phyloP scores from a whole-genome alignment of 2,329 filamentous ascomycete species.

The Ceratocystis albifundus region DNA sequence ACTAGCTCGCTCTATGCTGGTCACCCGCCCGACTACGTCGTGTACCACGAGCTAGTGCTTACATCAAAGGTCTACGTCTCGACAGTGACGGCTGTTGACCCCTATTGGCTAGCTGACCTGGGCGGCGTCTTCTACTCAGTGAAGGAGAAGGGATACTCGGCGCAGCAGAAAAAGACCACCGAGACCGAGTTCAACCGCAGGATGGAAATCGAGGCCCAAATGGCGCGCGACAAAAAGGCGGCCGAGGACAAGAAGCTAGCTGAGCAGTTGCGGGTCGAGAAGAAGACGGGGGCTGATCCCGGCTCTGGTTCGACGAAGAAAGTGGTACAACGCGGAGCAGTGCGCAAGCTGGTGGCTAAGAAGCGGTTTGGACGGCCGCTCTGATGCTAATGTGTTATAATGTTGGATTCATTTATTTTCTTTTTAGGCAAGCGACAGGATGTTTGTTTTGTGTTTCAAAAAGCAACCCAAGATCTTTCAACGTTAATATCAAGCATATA shows the following conservation, averaged over 20 bases:
- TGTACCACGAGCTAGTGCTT: slow-evolving; percentile 95
- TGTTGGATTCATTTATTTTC: neutral
- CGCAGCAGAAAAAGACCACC: slow-evolving; percentile 70
- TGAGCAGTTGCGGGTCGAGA: slow-evolving; percentile 42
- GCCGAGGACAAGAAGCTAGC: slow-evolving; percentile 47
- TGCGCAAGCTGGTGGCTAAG: slow-evolving; percentile 37
- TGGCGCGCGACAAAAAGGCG: slow-evolving; percentile 69
- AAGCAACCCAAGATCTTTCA: neutral
- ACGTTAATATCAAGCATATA: neutral
- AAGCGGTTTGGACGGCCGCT: slow-evolving; percentile 24
- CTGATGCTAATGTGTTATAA: neutral
- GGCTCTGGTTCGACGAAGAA: slow-evolving; percentile 37
- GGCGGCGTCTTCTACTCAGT: slow-evolving; percentile 95
- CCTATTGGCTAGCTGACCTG: slow-evolving; percentile 91
- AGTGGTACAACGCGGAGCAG: slow-evolving; percentile 49
- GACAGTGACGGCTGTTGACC: slow-evolving; percentile 89
- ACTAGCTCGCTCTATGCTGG: slow-evolving; percentile 90
- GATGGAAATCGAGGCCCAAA: slow-evolving; percentile 86
- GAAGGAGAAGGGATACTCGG: slow-evolving; percentile 93
- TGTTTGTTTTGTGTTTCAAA: neutral
- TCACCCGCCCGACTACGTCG: slow-evolving; percentile 89
- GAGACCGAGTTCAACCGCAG: slow-evolving; percentile 86
- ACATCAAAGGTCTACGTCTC: slow-evolving; percentile 98
- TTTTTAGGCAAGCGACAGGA: slow-evolving; percentile 3
- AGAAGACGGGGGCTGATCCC: slow-evolving; percentile 27